These are phyloP conservation scores for Dothidotthia symphoricarpi DNA, from an alignment of 2,329 filamentous ascomycete species.

Conservation along the genomic window DNA sequence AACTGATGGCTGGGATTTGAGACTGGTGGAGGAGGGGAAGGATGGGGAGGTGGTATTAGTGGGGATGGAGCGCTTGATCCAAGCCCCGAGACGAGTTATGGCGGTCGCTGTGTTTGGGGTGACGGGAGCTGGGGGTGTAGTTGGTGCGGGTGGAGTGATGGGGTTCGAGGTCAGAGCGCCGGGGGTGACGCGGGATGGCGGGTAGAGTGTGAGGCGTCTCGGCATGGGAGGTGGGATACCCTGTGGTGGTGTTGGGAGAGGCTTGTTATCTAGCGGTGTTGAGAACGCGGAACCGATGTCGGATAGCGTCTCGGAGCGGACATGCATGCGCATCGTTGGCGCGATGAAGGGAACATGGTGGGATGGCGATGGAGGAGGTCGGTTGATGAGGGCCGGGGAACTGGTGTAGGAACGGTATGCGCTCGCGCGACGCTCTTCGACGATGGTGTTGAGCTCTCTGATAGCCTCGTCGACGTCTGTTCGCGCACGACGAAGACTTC, in stretches of 20 bases:
- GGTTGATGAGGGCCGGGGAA: conserved; percentile 27
- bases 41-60: conserved; percentile 22
- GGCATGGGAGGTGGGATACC: conserved; percentile 7
- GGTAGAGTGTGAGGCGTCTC: conserved; percentile 25
- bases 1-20: too few species aligned
- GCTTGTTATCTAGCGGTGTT: conserved; percentile 35
- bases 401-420: conserved; percentile 33
- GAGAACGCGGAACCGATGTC: conserved; percentile 51
- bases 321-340: conserved; percentile 46
- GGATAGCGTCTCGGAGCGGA: conserved; percentile 49
- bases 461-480: conserved; percentile 48
- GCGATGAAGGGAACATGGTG: conserved; percentile 50
- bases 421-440: conserved; percentile 48
- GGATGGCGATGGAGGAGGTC: conserved; percentile 35
- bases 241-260: conserved; percentile 22
- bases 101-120: conserved; percentile 34
- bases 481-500: conserved; percentile 39
- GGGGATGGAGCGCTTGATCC: conserved; percentile 37
- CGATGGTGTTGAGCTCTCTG: conserved; percentile 50
- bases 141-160: conserved; percentile 34
- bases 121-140: conserved; percentile 1
- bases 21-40: conserved; percentile 11
- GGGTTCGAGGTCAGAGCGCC: conserved; percentile 38
- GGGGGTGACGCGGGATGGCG: conserved; percentile 19
- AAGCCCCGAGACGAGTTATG: conserved; percentile 34